Base-by-base conservation (phyloP, 2,329 filamentous ascomycete species). In the Stagonosporopsis rhizophila region DNA sequence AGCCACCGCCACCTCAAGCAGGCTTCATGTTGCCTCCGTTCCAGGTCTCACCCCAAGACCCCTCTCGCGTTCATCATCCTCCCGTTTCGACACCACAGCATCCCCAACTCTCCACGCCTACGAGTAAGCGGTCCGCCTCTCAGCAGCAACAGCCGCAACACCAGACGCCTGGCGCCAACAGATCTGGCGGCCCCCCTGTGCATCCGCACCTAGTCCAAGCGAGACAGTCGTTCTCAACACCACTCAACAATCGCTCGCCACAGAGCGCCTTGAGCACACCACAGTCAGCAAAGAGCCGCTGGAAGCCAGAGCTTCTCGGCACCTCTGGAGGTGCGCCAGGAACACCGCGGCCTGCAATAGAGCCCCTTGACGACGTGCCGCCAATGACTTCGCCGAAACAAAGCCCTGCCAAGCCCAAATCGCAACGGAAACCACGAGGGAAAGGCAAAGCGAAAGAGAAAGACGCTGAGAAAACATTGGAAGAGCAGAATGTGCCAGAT, bases 1-100 rank as follows among this genome's bases (percentile, higher is more conserved):
- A 75, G 30, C 75, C 75, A 30, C 54, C 47, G 6, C 74, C 75
- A 14, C 73, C 75, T 37, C 78, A 78, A 46, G 73, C 79, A 44
- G 80, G 79, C 15, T 76, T 78, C 56, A 80, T 81, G 75, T 71
- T 81, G 32, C 78, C 79, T 42, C 79, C 79, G 4, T 82, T 81
- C 62, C 77, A 80, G 51, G 77, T 81, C 12, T 70, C 73, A n/a
- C 74, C 76, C 8, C 79, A 81, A 57, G 77, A 78, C 44, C 77
- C 76, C 5, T 76, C 68, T 44, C 70, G 69, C 58, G 69, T 72
- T 11, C 72, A 75, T 51, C 75, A 75, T 20, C 74, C 73, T 38
- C 58, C 71, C 12, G 28, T 60, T 9, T 60, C 65, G 38, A 58
- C 61, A 15, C 64, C 66, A 38, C 70, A 70, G 23, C 61, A 71